Base-by-base conservation (phyloP, 2,329 filamentous ascomycete species). In the Venturia effusa region DNA sequence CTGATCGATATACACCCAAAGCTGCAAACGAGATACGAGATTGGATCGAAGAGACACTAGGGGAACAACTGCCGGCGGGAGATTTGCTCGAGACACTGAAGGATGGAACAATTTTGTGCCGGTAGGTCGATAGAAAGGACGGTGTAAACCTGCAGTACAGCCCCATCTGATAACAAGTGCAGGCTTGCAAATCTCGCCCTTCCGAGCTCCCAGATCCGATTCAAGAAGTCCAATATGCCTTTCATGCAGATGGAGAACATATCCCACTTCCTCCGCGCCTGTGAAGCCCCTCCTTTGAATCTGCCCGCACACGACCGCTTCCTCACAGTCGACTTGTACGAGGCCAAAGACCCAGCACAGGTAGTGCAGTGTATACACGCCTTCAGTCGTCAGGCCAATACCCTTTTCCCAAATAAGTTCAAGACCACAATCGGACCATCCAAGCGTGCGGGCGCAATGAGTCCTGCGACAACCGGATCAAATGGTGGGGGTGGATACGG, bases 161-260 rank as follows among this genome's bases (percentile, higher is more conserved):
- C 15, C 61, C 59, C 40, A n/a, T 30, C 15, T 34, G 27, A 62
- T 27, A 19, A 30, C 48, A 43, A 67, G 69, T 51, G 40, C 68
- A 94, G 91, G 72, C 86, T 97, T 62, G 84, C 90, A 71, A 97
- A 96, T 72, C 81, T 93, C 64, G 89, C 84, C 39, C 76, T 88
- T 43, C 89, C 90, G 32, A 84, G 87, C 19, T 89, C 90, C 0
- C 88, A 88, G 39, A 84, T 96, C 77, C 91, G 88, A 74, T 97
- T 89, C 83, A 97, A 97, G 78, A 82, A 88, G 72, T 96, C 92
- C 0, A 78, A 86, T 48, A 97, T 97, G 93, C 94, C 94, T 0
- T 99, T 99, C 74, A 93, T 97, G 48, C 94, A 99, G 76, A 97
- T 97, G 92, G 94, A 99, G 76, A 99, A 99, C 74, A 97, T 99